Percentiles rank a stretch among this genome's conserved stretches.
Evolutionary conservation across 116 monocot species (phyloP).

Genomic region (Posidonia oceanica): DNA sequence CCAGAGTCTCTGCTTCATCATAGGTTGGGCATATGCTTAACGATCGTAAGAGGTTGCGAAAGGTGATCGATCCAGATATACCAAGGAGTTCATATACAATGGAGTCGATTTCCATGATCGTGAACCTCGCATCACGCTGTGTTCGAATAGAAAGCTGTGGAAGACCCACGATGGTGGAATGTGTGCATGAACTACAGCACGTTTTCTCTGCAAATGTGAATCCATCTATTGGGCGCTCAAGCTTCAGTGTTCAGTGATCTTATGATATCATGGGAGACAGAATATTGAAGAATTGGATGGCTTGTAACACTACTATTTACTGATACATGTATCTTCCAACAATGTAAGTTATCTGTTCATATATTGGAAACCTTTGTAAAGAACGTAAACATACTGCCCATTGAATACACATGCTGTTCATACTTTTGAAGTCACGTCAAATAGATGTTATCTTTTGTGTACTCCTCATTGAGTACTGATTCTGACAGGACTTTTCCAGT

Average conservation of each 20-base stretch:
- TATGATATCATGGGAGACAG: neutral
- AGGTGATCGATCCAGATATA: slow-evolving; percentile 64
- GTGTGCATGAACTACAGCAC: slow-evolving; percentile 58
- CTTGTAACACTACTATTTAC: too few relatives aligned
- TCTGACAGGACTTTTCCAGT: too few relatives aligned
- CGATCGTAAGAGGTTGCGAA: slow-evolving; percentile 55
- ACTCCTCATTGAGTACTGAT: too few relatives aligned
- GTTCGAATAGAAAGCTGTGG: slow-evolving; percentile 56
- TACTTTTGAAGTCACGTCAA: too few relatives aligned
- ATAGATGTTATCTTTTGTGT: too few relatives aligned
- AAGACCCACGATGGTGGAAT: slow-evolving; percentile 64
- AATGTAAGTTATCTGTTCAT: too few relatives aligned
- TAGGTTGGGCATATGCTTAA: slow-evolving; percentile 42
- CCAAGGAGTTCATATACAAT: slow-evolving; percentile 47
- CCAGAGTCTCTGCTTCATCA: neutral
- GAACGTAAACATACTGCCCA: too few relatives aligned
- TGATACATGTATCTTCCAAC: too few relatives aligned
- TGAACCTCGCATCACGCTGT: slow-evolving; percentile 46
- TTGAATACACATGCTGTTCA: too few relatives aligned
- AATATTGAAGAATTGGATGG: too few relatives aligned
- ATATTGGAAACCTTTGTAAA: too few relatives aligned
- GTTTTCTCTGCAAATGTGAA: slow-evolving; percentile 31
- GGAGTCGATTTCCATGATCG: slow-evolving; percentile 45
- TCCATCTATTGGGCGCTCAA: neutral
- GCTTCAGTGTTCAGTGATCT: slow-evolving; percentile 1